Percentiles rank a stretch among this genome's conserved stretches.
phyloP scores from a whole-genome alignment of 371 early-diverging fungal genomes.

The Lichtheimia ornata region DNA sequence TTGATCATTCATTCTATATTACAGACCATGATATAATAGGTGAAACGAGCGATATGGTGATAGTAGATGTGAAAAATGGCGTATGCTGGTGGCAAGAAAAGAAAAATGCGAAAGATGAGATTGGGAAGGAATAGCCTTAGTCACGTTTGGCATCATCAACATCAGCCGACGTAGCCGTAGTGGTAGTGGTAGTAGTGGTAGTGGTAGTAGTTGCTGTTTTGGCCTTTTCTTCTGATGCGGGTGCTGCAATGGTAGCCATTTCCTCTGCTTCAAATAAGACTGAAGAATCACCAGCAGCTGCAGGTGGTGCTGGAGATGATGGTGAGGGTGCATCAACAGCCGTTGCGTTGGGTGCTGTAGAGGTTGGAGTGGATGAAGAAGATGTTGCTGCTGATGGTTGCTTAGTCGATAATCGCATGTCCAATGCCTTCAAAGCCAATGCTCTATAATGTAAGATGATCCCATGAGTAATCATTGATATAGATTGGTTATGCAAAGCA shows the following conservation, averaged over 20 bases:
- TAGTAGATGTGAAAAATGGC: too few species aligned
- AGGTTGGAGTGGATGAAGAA: slow-evolving; percentile 6
- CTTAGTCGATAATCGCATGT: slow-evolving; percentile 55
- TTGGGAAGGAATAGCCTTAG: not conserved
- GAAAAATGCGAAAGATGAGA: not conserved
- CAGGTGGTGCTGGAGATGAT: not conserved
- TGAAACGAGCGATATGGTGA: too few species aligned
- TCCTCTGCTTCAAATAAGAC: slow-evolving; percentile 22
- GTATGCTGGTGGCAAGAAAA: too few species aligned
- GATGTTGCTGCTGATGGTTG: slow-evolving; percentile 21
- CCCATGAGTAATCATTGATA: not conserved
- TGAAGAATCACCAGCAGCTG: not conserved
- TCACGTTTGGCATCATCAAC: slow-evolving; percentile 11
- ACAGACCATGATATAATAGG: too few species aligned
- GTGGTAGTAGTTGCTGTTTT: not conserved
- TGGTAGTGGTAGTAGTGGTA: not conserved
- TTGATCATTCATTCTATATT: too few species aligned
- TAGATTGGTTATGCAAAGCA: not conserved
- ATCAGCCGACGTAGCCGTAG: not conserved
- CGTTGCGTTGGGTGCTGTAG: not conserved
- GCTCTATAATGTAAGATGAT: slow-evolving; percentile 44
- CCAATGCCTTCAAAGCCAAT: slow-evolving; percentile 65
- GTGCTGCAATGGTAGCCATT: slow-evolving; percentile 9
- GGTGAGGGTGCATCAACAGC: slow-evolving; percentile 1
- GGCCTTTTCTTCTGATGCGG: not conserved